Evolutionary conservation across 2,329 filamentous ascomycete genomes (phyloP).

Genomic region (Aspergillus fumigatus): DNA sequence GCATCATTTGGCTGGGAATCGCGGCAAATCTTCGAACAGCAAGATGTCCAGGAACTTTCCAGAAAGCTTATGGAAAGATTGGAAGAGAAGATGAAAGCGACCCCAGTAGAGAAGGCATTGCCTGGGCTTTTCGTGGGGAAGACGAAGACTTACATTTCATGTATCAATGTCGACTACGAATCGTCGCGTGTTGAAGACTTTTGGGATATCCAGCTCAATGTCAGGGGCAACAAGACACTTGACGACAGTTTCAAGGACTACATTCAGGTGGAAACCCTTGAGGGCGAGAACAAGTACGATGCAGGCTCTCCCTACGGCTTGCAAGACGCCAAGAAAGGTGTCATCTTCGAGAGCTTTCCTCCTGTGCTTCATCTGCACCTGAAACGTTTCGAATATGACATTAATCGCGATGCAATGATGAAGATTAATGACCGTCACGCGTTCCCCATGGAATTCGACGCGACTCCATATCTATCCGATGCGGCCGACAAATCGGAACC

Average conservation of each 20-base stretch:
- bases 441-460: constrained; percentile 51
- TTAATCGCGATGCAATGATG: constrained; percentile 95
- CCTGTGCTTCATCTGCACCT: constrained; percentile 91
- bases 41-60: constrained; percentile 95
- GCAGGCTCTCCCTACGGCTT: constrained; percentile 84
- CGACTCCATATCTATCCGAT: constrained; percentile 78
- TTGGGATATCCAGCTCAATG: constrained; percentile 98
- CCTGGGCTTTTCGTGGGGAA: constrained; percentile 93
- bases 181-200: constrained; percentile 95
- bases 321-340: constrained; percentile 95
- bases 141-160: constrained; percentile 97
- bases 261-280: constrained; percentile 91
- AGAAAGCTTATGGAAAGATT: constrained; percentile 96
- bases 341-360: constrained; percentile 94
- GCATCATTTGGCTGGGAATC: constrained; percentile 98
- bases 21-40: constrained; percentile 95
- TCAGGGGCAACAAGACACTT: constrained; percentile 86
- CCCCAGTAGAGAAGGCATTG: constrained; percentile 80
- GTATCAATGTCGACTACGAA: constrained; percentile 97
- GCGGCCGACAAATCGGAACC: constrained; percentile 82
- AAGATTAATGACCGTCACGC: constrained; percentile 65
- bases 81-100: constrained; percentile 98
- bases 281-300: constrained; percentile 98
- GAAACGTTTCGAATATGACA: constrained; percentile 97
- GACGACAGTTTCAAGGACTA: constrained; percentile 96